Evolutionary conservation across 176 grass and related monocot genomes (phyloP).

Genomic region (Carex kokanica): DNA sequence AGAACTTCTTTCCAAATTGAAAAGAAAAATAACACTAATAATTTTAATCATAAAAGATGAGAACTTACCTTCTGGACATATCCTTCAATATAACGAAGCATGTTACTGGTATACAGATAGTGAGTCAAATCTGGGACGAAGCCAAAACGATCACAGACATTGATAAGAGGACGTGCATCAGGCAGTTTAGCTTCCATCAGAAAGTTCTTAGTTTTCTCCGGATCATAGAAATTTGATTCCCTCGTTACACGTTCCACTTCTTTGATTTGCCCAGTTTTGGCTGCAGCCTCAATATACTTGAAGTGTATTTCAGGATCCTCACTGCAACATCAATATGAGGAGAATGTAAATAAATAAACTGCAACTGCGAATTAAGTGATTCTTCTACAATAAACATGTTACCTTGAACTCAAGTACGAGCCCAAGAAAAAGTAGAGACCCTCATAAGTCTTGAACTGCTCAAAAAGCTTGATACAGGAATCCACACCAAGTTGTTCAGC

Average conservation of each 20-base stretch:
- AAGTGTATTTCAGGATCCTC: slow-evolving; percentile 97
- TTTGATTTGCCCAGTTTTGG: slow-evolving; percentile 93
- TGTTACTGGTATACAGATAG: slow-evolving; percentile 89
- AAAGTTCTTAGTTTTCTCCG: slow-evolving; percentile 97
- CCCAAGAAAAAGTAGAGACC: slow-evolving; percentile 98
- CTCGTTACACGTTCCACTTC: slow-evolving; percentile 99
- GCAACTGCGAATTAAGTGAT: not conserved
- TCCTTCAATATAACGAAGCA: slow-evolving; percentile 96
- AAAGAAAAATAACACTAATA: not conserved
- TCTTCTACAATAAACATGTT: slow-evolving; percentile 25
- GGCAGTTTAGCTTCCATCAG: slow-evolving; percentile 98
- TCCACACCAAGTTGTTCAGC: slow-evolving; percentile 82
- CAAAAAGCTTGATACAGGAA: slow-evolving; percentile 88
- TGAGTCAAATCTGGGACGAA: slow-evolving; percentile 96
- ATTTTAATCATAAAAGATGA: not conserved
- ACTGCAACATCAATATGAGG: slow-evolving; percentile 46
- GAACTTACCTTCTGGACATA: slow-evolving; percentile 94
- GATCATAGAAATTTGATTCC: slow-evolving; percentile 96
- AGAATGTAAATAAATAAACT: slow-evolving; percentile 4
- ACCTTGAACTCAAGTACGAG: slow-evolving; percentile 95
- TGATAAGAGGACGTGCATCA: slow-evolving; percentile 86
- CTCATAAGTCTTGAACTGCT: slow-evolving; percentile 99
- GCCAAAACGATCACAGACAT: slow-evolving; percentile 96
- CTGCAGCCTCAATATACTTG: slow-evolving; percentile 95
- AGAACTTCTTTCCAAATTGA: slow-evolving; percentile 13